phyloP scores from a whole-genome alignment of 108 stramenopile species.

The Fragilaria crotonensis region DNA sequence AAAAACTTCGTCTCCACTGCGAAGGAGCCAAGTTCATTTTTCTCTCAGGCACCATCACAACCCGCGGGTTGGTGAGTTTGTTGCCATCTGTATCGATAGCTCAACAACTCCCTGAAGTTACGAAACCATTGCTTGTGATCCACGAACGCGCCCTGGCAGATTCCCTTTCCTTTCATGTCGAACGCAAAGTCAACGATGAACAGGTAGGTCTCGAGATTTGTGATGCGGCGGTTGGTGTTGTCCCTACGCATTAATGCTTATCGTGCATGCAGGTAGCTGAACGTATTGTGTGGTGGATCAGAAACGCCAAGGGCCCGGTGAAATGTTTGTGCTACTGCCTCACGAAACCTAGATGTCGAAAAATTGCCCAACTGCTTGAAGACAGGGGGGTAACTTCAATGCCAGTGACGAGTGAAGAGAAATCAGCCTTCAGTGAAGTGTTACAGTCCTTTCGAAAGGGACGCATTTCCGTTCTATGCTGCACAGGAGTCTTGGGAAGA shows the following conservation, averaged over 20 bases:
- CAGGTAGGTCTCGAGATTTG: conserved; percentile 1
- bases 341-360: background rate
- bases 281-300: conserved; percentile 1
- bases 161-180: conserved; percentile 3
- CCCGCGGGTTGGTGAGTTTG: background rate
- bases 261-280: conserved; percentile 3
- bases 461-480: background rate
- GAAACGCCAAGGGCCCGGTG: background rate
- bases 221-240: too few species aligned
- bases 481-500: conserved; percentile 1
- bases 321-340: conserved; percentile 4
- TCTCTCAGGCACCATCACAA: conserved; percentile 7
- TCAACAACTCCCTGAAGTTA: background rate
- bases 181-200: conserved; percentile 5
- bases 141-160: background rate
- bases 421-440: background rate
- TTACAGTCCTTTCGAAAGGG: background rate
- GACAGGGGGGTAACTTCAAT: background rate
- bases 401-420: background rate
- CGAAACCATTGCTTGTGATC: conserved; percentile 7
- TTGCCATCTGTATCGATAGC: background rate
- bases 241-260: too few species aligned
- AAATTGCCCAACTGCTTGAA: background rate
- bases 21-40: background rate
- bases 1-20: background rate